Evolutionary conservation across 306 rosid genomes (phyloP), one percentile per base, ranked within the genome.

Genomic region (Nissolia schottii): DNA sequence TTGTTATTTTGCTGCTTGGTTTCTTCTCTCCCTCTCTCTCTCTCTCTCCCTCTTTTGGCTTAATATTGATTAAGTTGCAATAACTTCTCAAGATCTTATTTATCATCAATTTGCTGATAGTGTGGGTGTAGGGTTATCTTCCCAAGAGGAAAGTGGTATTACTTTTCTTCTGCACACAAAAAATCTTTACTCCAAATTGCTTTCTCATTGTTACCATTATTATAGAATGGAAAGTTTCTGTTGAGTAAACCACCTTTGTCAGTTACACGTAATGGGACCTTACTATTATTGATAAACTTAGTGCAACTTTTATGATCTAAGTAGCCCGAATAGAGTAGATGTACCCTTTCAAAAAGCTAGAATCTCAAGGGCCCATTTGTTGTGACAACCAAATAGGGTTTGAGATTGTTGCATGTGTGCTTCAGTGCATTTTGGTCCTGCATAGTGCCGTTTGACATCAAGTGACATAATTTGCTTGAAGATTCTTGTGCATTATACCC

Each of bases 401-500:
- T 59, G 77, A 28, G 34, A 59, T 31, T 72, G 32, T 29, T 67
- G 37, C 37, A 25, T 20, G 58, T 27, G 32, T 75, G 51, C 54
- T 24, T 56, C 35, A 32, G 54, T 43, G 67, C 58, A 45, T 60
- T 78, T 54, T 34, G 20, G 45, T 75, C 23, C 31, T 32, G 31
- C 3, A 6, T 27, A 34, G 22, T 53, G 31, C 13, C 16, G 7
- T 28, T 55, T 60, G 15, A 46, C 56, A 40, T 11, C 41, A 59
- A 53, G 67, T 49, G 40, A 43, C 68, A 19, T 58, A 28, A 67
- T 24, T 58, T 49, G 65, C 51, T 73, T 59, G 71, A 73, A 67
- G 61, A 71, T 20, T 29, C 61, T 67, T 73, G 57, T 56, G 45
- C 58, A 64, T 71, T 46, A 53, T n/a, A n/a, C n/a, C n/a, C n/a